A percentile compares a stretch with the other conserved stretches of the same genome.
Conservation (phyloP, 805 yeast species). For the Sugiyamaella floridensis region DNA sequence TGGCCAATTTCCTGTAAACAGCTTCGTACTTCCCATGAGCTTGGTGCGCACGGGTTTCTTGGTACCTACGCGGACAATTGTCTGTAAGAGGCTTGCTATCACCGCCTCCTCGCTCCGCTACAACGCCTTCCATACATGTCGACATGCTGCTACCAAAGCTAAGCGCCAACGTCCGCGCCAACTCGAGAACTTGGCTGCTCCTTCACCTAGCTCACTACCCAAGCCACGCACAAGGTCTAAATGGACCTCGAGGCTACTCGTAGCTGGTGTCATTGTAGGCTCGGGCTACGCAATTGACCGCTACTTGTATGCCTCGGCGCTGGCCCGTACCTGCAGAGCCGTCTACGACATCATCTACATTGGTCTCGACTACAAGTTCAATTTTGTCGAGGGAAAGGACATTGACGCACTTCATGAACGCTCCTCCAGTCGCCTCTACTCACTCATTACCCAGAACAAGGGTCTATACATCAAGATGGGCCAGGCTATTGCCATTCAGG, state of each 20-base stretch:
- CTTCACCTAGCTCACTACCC: slow-evolving; percentile 15
- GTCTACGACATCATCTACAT: slow-evolving; percentile 41
- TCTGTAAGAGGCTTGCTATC: too few relatives aligned
- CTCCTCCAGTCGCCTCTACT: slow-evolving; percentile 45
- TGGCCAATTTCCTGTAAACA: too few relatives aligned
- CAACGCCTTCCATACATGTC: too few relatives aligned
- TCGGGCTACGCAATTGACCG: slow-evolving; percentile 33
- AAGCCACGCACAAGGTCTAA: slow-evolving; percentile 8
- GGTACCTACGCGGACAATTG: too few relatives aligned
- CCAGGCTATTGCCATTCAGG: slow-evolving; percentile 73
- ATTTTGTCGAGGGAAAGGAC: slow-evolving; percentile 40
- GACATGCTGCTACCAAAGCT: too few relatives aligned
- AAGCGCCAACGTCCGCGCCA: neutral
- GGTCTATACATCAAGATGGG: slow-evolving; percentile 72
- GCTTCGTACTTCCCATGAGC: too few relatives aligned
- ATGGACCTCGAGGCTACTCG: slow-evolving; percentile 11
- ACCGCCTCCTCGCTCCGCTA: too few relatives aligned
- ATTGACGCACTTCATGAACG: slow-evolving; percentile 53
- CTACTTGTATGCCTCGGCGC: slow-evolving; percentile 41
- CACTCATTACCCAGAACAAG: slow-evolving; percentile 41
- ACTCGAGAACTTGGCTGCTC: slow-evolving; percentile 1
- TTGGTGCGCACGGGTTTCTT: too few relatives aligned
- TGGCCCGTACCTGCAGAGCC: slow-evolving; percentile 47
- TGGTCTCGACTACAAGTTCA: slow-evolving; percentile 55
- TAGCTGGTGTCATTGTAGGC: slow-evolving; percentile 15